Conservation (phyloP, 2,329 filamentous ascomycete species). For the Ophiostoma quercus region DNA sequence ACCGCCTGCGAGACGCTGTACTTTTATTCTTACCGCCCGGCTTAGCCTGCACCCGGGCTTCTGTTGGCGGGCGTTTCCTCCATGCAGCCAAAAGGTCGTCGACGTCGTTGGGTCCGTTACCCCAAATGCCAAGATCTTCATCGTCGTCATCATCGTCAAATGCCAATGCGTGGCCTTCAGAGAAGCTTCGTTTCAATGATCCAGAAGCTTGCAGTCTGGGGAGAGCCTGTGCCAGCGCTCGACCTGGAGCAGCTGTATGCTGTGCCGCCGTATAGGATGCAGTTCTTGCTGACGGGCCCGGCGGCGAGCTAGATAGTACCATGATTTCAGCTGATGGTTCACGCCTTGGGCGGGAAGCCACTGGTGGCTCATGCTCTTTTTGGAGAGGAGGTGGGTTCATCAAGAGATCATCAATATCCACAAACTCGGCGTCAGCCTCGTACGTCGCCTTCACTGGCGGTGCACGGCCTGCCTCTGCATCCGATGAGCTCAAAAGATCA, state of each 20-base stretch:
- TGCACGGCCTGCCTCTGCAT: not conserved
- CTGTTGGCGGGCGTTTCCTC: not conserved
- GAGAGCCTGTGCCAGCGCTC: too few species aligned
- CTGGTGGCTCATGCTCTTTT: not conserved
- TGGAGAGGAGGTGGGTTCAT: not conserved
- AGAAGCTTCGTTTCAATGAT: slow-evolving; percentile 21
- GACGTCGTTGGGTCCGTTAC: not conserved
- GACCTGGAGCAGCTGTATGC: not conserved
- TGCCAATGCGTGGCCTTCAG: slow-evolving; percentile 13
- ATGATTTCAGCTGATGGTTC: slow-evolving; percentile 9
- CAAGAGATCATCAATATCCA: slow-evolving; percentile 19
- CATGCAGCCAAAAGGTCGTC: slow-evolving; percentile 4
- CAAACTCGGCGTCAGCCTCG: not conserved
- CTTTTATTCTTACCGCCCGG: not conserved
- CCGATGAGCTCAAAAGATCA: slow-evolving; percentile 24
- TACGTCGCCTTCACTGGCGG: not conserved
- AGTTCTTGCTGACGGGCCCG: not conserved
- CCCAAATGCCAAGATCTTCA: slow-evolving; percentile 15
- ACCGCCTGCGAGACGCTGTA: not conserved
- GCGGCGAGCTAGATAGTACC: not conserved
- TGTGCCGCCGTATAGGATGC: not conserved
- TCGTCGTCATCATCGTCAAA: slow-evolving; percentile 25
- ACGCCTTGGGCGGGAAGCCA: not conserved
- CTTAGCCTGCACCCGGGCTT: not conserved
- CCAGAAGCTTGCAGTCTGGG: not conserved